Evolutionary conservation across 495 filamentous ascomycete genomes (phyloP).

Genomic region (Copromyces sp.): DNA sequence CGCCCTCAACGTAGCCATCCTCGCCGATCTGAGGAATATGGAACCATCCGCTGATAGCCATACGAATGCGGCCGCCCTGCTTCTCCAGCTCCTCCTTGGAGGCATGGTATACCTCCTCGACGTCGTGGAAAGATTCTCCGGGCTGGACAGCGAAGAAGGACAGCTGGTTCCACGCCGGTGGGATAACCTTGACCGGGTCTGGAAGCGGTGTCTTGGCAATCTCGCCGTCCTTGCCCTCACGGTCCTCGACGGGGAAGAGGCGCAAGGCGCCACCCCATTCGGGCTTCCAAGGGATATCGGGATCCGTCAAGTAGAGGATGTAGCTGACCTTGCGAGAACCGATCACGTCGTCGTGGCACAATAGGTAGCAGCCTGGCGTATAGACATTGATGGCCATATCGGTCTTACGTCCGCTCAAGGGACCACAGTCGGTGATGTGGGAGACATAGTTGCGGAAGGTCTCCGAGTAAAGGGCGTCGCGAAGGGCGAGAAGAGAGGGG

Average conservation of each 20-base stretch:
- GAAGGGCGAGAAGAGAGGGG: slow-evolving; percentile 74
- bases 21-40: slow-evolving; percentile 95
- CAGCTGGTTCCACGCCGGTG: slow-evolving; percentile 93
- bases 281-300: slow-evolving; percentile 79
- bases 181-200: slow-evolving; percentile 65
- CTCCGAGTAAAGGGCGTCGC: slow-evolving; percentile 86
- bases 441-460: slow-evolving; percentile 83
- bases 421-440: slow-evolving; percentile 70
- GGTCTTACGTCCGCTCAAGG: slow-evolving; percentile 85
- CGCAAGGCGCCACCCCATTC: slow-evolving; percentile 92
- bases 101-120: slow-evolving; percentile 86
- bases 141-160: slow-evolving; percentile 98
- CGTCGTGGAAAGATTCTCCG: slow-evolving; percentile 95
- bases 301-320: slow-evolving; percentile 92
- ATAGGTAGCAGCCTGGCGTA: slow-evolving; percentile 85
- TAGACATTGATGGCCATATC: slow-evolving; percentile 99
- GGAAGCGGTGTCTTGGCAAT: slow-evolving; percentile 65
- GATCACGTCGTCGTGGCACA: slow-evolving; percentile 98
- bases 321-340: slow-evolving; percentile 88
- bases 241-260: slow-evolving; percentile 65
- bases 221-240: slow-evolving; percentile 56
- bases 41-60: slow-evolving; percentile 99
- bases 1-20: slow-evolving; percentile 78
- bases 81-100: slow-evolving; percentile 42
- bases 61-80: slow-evolving; percentile 65